phyloP scores from a whole-genome alignment of 2,329 filamentous ascomycete genomes.

The Phoma herbarum region DNA sequence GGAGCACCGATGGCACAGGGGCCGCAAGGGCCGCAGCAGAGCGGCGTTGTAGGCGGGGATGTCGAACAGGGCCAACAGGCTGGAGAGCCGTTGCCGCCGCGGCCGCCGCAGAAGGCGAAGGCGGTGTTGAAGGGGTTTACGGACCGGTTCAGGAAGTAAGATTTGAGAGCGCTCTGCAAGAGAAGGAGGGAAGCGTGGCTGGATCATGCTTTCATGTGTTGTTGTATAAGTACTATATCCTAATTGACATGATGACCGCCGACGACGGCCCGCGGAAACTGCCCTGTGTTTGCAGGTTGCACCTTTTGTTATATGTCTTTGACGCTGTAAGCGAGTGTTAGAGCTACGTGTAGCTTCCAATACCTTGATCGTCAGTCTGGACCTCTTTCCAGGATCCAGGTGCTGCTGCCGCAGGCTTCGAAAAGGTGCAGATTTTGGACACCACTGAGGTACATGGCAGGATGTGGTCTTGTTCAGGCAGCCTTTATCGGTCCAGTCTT shows the following conservation, averaged over 20 bases:
- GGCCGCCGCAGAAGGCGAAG: conserved; percentile 45
- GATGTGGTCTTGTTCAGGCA: too few relatives aligned
- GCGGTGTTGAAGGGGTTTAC: conserved; percentile 40
- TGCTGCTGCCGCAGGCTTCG: too few relatives aligned
- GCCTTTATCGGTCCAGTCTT: too few relatives aligned
- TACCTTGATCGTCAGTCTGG: too few relatives aligned
- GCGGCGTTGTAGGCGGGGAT: conserved; percentile 38
- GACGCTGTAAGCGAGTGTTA: too few relatives aligned
- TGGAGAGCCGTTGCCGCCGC: conserved; percentile 31
- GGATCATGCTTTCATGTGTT: conserved; percentile 34
- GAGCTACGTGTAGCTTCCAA: too few relatives aligned
- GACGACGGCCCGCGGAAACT: too few relatives aligned
- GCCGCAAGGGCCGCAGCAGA: conserved; percentile 39
- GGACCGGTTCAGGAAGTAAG: conserved; percentile 40
- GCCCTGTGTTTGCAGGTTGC: too few relatives aligned
- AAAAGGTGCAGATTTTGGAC: too few relatives aligned
- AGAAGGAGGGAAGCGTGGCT: conserved; percentile 32
- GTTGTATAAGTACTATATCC: conserved; percentile 11
- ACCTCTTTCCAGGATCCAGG: too few relatives aligned
- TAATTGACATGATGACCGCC: conserved; percentile 14
- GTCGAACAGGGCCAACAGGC: conserved; percentile 25
- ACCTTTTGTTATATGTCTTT: too few relatives aligned
- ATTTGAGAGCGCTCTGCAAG: not conserved
- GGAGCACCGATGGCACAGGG: conserved; percentile 13
- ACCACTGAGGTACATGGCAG: too few relatives aligned